Evolutionary conservation across 306 rosid species (phyloP), one percentile per base, ranked within the genome.

Genomic region (Comarum palustre): DNA sequence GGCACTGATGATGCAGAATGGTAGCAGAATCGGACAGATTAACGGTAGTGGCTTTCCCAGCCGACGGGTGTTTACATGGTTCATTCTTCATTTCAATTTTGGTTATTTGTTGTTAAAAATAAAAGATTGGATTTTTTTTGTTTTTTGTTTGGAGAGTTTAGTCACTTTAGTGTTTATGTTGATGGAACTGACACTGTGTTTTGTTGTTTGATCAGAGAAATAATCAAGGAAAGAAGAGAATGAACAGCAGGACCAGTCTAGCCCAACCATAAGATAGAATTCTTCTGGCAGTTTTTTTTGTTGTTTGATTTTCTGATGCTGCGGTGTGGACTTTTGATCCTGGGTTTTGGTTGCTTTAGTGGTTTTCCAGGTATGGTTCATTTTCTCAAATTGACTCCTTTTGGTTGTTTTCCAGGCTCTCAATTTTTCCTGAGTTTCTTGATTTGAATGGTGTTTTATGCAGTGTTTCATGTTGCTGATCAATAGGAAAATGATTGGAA

Each of bases 251-350:
- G 75, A 82, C 81, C 2, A 82, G 80, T 63, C 73, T 61, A 57
- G 86, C 86, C 2, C 82, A 82, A 51, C 80, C 78, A 19, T 83
- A 78, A 34, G 86, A 82, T 61, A 74, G 82, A 73, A 78, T 77
- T 62, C 78, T n/a, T n/a, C n/a, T n/a, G n/a, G n/a, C n/a, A n/a
- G n/a, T n/a, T n/a, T n/a, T n/a, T n/a, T n/a, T n/a, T n/a, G n/a
- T n/a, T n/a, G n/a, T n/a, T n/a, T n/a, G n/a, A n/a, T n/a, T n/a
- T n/a, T n/a, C n/a, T n/a, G n/a, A n/a, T n/a, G n/a, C n/a, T n/a
- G n/a, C n/a, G n/a, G n/a, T n/a, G n/a, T n/a, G n/a, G n/a, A n/a
- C n/a, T n/a, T n/a, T n/a, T n/a, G n/a, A n/a, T n/a, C n/a, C n/a
- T n/a, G n/a, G n/a, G n/a, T n/a, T n/a, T n/a, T n/a, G n/a, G n/a